Base-by-base conservation (phyloP, 1,284 basidiomycete genomes). In the Fistulina hepatica region DNA sequence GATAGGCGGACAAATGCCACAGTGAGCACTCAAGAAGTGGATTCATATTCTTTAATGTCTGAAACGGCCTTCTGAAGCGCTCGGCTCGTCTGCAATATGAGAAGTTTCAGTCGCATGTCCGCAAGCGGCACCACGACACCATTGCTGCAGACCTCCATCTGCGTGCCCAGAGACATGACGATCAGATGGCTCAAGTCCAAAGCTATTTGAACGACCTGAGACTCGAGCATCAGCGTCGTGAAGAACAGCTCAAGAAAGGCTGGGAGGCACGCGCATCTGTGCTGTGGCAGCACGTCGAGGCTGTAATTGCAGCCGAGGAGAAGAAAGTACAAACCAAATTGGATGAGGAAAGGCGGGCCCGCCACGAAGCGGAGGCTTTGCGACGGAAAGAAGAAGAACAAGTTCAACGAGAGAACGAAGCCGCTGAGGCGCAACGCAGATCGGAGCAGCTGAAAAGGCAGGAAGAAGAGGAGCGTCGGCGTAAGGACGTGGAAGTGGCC, bases 241-340 rank as follows among this genome's bases (percentile, higher is more conserved):
- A 78, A 42, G 56, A 61, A 25, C 51, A 51, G 35, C 51, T 80
- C 22, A 55, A 58, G 21, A 58, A 60, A 10, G 54, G 49, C 9
- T 78, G 72, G 69, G 63, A 65, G 44, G 59, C 60, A 37, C 69
- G 77, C 22, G 71, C 78, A 44, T 61, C 55, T 42, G 48, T 49
- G 30, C 58, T 76, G 23, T 76, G 73, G 63, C 64, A 73, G 15
- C 61, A 72, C 6, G 70, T 83, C 36, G 81, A 86, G 53, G 51
- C 45, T 2, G 73, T 65, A 2, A 84, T 86, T 44, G 69, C 70
- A 48, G 26, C 59, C 5, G 81, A 84, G 48, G 75, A 83, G 45
- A 73, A 74, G n/a, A 78, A 71, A 37, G 56, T 67, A 17, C 63
- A 62, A 8, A 64, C 56, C 42, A 62, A 57, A 36, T 45, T 74